phyloP scores from a whole-genome alignment of 202 grass and related monocot genomes.

The Hordeum pubiflorum region DNA sequence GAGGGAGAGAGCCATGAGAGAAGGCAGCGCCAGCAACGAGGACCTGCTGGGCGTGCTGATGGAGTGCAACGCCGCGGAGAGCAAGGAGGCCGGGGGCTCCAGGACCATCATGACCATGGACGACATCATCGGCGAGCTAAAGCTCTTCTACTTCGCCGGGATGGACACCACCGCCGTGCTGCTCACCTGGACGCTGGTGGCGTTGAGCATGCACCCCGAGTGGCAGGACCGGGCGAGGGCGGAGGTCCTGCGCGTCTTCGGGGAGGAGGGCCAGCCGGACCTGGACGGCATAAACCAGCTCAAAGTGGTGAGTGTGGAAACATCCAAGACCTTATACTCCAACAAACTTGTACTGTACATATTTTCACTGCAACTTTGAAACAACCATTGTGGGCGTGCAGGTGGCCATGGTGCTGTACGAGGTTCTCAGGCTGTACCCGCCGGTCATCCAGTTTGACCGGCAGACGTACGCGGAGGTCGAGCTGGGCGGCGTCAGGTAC shows the following conservation, averaged over 20 bases:
- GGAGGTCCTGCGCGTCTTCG: background rate
- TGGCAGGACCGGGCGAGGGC: conserved; percentile 1
- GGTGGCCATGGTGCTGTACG: background rate
- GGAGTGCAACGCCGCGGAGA: background rate
- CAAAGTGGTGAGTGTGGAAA: background rate
- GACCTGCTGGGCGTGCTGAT: background rate
- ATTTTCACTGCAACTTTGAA: background rate
- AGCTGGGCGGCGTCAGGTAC: background rate
- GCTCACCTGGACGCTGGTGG: background rate
- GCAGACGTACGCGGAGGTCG: background rate
- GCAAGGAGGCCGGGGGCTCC: background rate
- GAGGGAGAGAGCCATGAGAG: background rate
- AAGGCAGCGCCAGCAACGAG: background rate
- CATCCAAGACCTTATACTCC: background rate
- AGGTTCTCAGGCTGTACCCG: conserved; percentile 3
- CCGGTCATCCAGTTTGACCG: background rate
- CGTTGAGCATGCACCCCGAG: background rate
- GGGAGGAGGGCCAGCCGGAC: background rate
- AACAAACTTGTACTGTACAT: background rate
- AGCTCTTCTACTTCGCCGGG: conserved; percentile 11
- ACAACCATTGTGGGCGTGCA: background rate
- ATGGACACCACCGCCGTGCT: conserved; percentile 4
- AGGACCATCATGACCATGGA: background rate
- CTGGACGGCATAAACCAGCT: background rate
- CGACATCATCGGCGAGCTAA: background rate